phyloP scores from a whole-genome alignment of 1,284 basidiomycete genomes.

The Ustilago loliicola region DNA sequence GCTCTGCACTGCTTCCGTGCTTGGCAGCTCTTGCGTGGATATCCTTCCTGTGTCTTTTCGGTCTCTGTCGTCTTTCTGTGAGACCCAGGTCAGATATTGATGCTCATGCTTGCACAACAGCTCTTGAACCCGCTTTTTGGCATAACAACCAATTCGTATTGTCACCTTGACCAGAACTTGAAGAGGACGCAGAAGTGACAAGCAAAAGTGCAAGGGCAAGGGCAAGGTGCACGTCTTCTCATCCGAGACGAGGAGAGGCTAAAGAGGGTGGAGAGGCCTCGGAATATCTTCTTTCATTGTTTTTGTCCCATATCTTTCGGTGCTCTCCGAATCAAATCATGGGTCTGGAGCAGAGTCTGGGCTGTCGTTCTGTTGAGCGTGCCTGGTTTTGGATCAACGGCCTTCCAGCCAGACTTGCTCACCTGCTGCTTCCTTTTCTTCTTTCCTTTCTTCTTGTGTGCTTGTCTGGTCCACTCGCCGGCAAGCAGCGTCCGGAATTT shows the following conservation, averaged over 20 bases:
- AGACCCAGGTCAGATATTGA: no score
- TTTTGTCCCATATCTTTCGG: background rate
- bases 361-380: background rate
- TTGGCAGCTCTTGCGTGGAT: background rate
- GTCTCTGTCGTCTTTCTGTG: background rate
- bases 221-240: background rate
- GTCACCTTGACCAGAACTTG: background rate
- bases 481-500: background rate
- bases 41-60: background rate
- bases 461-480: background rate
- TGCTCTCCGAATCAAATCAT: slow-evolving; percentile 5
- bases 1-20: slow-evolving; percentile 6
- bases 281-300: background rate
- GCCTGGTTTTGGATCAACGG: background rate
- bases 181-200: no score
- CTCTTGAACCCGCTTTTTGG: no score
- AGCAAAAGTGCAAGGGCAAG: background rate
- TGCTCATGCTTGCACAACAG: no score
- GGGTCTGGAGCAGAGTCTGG: slow-evolving; percentile 6
- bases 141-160: background rate
- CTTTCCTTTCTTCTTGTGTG: background rate
- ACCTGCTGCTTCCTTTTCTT: background rate
- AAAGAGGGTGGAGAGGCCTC: background rate
- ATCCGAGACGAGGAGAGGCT: background rate
- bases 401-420: background rate